A percentile compares a stretch with the other conserved stretches of the same genome.
Evolutionary conservation across 495 filamentous ascomycete species (phyloP).

Genomic region (Xeromyces bisporus): DNA sequence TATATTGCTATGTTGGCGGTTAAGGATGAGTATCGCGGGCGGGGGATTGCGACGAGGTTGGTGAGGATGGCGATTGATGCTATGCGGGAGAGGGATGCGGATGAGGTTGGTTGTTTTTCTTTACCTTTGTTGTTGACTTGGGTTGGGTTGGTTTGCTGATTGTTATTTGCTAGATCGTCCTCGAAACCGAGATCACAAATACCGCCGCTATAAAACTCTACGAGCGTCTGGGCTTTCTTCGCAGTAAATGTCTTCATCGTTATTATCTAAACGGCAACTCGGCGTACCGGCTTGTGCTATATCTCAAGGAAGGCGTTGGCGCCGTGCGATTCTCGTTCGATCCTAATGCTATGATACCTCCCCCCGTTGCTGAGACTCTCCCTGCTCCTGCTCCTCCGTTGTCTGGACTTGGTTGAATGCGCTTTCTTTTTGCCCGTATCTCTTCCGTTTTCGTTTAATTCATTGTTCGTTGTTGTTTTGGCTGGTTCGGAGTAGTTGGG

Average conservation of each 20-base stretch:
- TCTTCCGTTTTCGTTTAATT: not conserved
- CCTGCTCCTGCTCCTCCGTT: too few relatives aligned
- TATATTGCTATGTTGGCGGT: constrained; percentile 99
- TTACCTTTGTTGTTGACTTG: constrained; percentile 2
- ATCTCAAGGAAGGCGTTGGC: constrained; percentile 48
- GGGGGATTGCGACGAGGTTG: constrained; percentile 79
- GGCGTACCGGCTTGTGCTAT: constrained; percentile 73
- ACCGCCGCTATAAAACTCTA: constrained; percentile 84
- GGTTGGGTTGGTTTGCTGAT: too few relatives aligned
- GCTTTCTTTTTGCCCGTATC: not conserved
- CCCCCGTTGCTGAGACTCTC: constrained; percentile 1
- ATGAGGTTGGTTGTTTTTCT: constrained; percentile 42
- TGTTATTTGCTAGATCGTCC: constrained; percentile 43
- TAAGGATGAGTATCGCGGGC: constrained; percentile 55
- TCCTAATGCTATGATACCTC: constrained; percentile 10
- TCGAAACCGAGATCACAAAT: constrained; percentile 96
- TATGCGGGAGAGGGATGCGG: constrained; percentile 69
- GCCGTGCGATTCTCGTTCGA: constrained; percentile 24
- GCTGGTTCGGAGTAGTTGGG: too few relatives aligned
- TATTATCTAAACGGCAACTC: constrained; percentile 97
- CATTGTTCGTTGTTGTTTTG: too few relatives aligned
- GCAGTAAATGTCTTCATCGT: constrained; percentile 82
- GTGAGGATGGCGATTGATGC: constrained; percentile 84
- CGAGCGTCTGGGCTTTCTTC: constrained; percentile 79
- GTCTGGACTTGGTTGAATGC: not conserved